A percentile compares a stretch with the other conserved stretches of the same genome.
phyloP scores from a whole-genome alignment of 2,329 filamentous ascomycete genomes.

The Volutella citrinella region DNA sequence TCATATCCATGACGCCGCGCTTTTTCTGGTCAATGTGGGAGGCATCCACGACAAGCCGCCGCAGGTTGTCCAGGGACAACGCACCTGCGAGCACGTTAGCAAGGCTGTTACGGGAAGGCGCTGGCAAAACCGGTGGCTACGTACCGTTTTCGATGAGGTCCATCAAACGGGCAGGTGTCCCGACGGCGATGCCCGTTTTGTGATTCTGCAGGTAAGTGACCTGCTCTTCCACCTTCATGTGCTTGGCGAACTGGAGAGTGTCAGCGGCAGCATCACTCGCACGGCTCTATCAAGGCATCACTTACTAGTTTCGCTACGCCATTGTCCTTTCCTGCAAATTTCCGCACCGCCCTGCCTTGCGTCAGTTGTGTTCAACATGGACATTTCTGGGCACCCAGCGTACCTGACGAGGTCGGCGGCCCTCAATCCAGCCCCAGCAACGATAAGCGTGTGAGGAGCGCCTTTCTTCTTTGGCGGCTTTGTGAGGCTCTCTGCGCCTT shows the following conservation, averaged over 20 bases:
- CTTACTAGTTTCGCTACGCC: slow-evolving; percentile 76
- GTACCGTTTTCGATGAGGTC: slow-evolving; percentile 80
- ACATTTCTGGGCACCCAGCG: no score
- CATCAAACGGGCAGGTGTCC: slow-evolving; percentile 78
- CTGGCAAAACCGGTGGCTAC: slow-evolving; percentile 19
- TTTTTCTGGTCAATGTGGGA: slow-evolving; percentile 96
- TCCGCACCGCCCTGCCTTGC: slow-evolving; percentile 60
- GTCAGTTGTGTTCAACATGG: slow-evolving; percentile 14
- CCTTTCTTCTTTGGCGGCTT: slow-evolving; percentile 67
- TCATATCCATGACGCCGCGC: slow-evolving; percentile 91
- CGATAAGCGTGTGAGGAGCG: slow-evolving; percentile 79
- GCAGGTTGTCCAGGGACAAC: slow-evolving; percentile 66
- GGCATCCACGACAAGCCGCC: slow-evolving; percentile 82
- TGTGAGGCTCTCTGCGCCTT: slow-evolving; percentile 56
- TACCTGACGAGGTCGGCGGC: slow-evolving; percentile 81
- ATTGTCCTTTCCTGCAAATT: slow-evolving; percentile 75
- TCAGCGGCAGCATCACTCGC: no score
- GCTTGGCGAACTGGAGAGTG: slow-evolving; percentile 73
- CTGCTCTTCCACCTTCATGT: slow-evolving; percentile 91
- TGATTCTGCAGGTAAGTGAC: slow-evolving; percentile 67
- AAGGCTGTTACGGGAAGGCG: neutral
- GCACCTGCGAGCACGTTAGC: slow-evolving; percentile 44
- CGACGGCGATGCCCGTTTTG: slow-evolving; percentile 82
- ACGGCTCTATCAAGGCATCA: no score
- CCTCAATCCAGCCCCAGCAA: slow-evolving; percentile 80